Base-by-base conservation (phyloP, 805 yeast genomes). In the Yarrowia hollandica region DNA sequence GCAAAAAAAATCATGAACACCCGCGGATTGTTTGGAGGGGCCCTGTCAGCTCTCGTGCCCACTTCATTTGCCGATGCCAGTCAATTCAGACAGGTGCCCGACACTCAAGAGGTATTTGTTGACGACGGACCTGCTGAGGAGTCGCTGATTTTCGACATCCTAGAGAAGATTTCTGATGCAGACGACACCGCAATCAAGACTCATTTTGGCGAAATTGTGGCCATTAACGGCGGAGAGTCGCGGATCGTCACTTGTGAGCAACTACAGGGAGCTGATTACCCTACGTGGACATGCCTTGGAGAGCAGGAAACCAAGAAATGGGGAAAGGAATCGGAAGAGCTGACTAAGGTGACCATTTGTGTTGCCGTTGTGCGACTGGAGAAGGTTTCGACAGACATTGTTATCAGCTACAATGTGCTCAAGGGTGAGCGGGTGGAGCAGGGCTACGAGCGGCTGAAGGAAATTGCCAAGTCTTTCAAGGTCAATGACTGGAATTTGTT, bases 31-130 rank as follows among this genome's bases (percentile, higher is more conserved):
- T 91, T 85, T 68, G 98, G 98, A 0, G 98, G 97, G 1, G 94
- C 96, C 0, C 78, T 90, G 16, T 67, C 77, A 2, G 77, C 83
- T 0, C 71, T 70, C 3, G 61, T 90, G 5, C 96, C 96, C 0
- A 60, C 64, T 1, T 80, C 79, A 0, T 76, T 85, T 50, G 67
- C 85, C 1, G 97, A 94, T 70, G 97, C 90, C 0, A 86, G 96
- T 1, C 70, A 75, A 33, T 69, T 91, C 50, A 75, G 99, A 60
- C 88, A 88, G 62, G 82, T 94, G 3, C 98, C 99, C 0, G 97
- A 94, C 67, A 84, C 90, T 1, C 98, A 94, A 69, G 99, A 92
- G 70, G 97, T 92, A 22, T 94, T 80, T 70, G 82, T 91, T 3
- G 69, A 69, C 4, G 63, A 64, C 10, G 66, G 63, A 15, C 50